Percentiles rank a stretch among this genome's conserved stretches.
Conservation (phyloP, 2,329 filamentous ascomycete genomes). For the Zelopaecilomyces penicillatus region DNA sequence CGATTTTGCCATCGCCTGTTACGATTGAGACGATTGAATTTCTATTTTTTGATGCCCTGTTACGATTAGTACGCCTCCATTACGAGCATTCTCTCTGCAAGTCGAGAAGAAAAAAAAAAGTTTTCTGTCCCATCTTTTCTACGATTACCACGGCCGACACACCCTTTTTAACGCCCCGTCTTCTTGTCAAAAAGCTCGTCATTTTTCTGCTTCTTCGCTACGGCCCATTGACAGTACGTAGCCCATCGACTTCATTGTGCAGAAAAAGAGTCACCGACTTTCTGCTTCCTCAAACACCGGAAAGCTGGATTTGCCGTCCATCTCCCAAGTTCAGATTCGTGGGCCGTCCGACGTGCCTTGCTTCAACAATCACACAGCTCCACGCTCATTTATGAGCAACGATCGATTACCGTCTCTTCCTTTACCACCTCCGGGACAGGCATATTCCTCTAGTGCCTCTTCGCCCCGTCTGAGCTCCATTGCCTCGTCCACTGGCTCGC, state of each 20-base stretch:
- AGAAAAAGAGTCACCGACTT: background rate
- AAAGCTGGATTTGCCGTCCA: conserved; percentile 89
- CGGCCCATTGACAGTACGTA: no score
- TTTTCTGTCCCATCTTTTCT: conserved; percentile 5
- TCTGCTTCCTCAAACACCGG: conserved; percentile 48
- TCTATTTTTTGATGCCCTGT: conserved; percentile 16
- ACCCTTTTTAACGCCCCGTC: no score
- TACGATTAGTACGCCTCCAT: conserved; percentile 19
- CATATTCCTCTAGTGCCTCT: conserved; percentile 62
- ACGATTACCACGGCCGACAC: no score
- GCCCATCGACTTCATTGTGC: background rate
- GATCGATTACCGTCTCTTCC: conserved; percentile 66
- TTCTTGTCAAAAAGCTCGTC: no score
- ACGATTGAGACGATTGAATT: conserved; percentile 14
- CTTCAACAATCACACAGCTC: conserved; percentile 52
- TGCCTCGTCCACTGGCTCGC: conserved; percentile 47
- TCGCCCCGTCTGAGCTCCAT: conserved; percentile 72
- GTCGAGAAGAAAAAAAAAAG: conserved; percentile 7
- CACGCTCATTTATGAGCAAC: conserved; percentile 56
- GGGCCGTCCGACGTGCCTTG: conserved; percentile 34
- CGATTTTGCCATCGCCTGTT: conserved; percentile 9
- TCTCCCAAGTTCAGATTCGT: conserved; percentile 5
- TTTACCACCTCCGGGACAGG: conserved; percentile 59
- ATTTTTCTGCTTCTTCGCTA: no score
- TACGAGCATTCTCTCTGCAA: conserved; percentile 10